A percentile compares a stretch with the other conserved stretches of the same genome.
phyloP scores from a whole-genome alignment of 805 yeast genomes.

The Wickerhamomyces hampshirensis region DNA sequence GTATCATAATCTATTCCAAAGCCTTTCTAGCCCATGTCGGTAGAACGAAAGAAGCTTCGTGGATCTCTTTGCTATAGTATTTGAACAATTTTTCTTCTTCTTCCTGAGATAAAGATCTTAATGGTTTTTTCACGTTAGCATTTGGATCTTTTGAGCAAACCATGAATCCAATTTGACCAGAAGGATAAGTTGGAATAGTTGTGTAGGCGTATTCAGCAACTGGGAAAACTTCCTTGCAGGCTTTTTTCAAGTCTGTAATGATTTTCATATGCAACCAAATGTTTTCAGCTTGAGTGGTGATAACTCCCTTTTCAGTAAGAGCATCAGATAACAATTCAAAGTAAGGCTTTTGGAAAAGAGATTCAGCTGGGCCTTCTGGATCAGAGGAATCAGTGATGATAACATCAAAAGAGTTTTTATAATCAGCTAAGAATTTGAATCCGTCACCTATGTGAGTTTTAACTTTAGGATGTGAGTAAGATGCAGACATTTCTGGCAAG shows the following conservation, averaged over 20 bases:
- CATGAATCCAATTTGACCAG: slow-evolving; percentile 98
- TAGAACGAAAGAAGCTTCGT: slow-evolving; percentile 82
- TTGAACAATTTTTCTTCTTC: slow-evolving; percentile 62
- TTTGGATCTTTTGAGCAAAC: slow-evolving; percentile 76
- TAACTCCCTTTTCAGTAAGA: slow-evolving; percentile 89
- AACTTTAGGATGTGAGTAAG: slow-evolving; percentile 84
- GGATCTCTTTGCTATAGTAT: slow-evolving; percentile 82
- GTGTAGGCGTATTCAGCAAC: slow-evolving; percentile 88
- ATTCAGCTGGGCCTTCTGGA: slow-evolving; percentile 98
- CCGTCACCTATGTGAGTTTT: slow-evolving; percentile 94
- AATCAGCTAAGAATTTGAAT: slow-evolving; percentile 85
- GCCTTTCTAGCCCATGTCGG: slow-evolving; percentile 83
- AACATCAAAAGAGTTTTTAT: slow-evolving; percentile 85
- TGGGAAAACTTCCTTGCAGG: slow-evolving; percentile 83
- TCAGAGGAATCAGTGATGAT: slow-evolving; percentile 96
- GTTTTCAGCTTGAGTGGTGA: slow-evolving; percentile 91
- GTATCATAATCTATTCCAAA: slow-evolving; percentile 29
- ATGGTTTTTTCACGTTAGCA: slow-evolving; percentile 63
- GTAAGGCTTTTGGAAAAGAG: slow-evolving; percentile 88
- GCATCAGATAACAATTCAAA: slow-evolving; percentile 81
- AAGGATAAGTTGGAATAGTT: slow-evolving; percentile 93
- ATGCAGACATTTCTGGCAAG: slow-evolving; percentile 82
- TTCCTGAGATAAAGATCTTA: slow-evolving; percentile 57
- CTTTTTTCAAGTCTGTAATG: slow-evolving; percentile 75
- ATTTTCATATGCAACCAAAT: slow-evolving; percentile 89